phyloP scores from a whole-genome alignment of 139 green algal species.

The Chlamydomonas eustigma region DNA sequence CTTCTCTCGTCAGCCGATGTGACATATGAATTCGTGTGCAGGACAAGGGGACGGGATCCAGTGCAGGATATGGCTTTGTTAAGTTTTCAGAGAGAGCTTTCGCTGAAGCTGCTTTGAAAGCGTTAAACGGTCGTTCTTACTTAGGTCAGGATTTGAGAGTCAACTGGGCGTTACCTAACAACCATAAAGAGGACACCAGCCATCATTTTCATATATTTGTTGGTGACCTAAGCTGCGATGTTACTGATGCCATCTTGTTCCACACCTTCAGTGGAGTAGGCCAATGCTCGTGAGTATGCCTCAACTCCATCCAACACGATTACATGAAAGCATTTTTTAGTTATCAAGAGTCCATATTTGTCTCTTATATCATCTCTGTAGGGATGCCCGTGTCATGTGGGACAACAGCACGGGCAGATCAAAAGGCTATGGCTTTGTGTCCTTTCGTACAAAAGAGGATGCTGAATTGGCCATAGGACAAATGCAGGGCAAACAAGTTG shows the following conservation, averaged over 20 bases:
- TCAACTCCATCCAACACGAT: too few species aligned
- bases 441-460: slow-evolving; percentile 55
- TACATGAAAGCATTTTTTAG: too few species aligned
- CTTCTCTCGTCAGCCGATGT: not conserved
- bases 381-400: slow-evolving; percentile 74
- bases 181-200: slow-evolving; percentile 55
- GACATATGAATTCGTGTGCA: not conserved
- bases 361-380: slow-evolving; percentile 18
- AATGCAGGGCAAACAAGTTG: slow-evolving; percentile 61
- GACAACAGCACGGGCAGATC: slow-evolving; percentile 63
- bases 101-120: slow-evolving; percentile 22
- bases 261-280: slow-evolving; percentile 18
- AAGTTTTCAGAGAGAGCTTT: slow-evolving; percentile 43
- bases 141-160: slow-evolving; percentile 61
- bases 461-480: slow-evolving; percentile 54
- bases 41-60: slow-evolving; percentile 37
- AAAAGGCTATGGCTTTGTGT: slow-evolving; percentile 77
- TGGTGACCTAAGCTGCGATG: slow-evolving; percentile 57
- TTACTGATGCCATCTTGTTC: slow-evolving; percentile 42
- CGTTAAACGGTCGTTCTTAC: slow-evolving; percentile 30
- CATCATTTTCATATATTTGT: slow-evolving; percentile 70
- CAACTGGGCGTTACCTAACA: slow-evolving; percentile 78
- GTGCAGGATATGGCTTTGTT: slow-evolving; percentile 69
- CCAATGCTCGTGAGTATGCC: slow-evolving; percentile 31
- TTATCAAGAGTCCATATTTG: too few species aligned